These are phyloP conservation scores for Solanum peruvianum DNA, from an alignment of 257 asterid genomes.

Conservation along the genomic window DNA sequence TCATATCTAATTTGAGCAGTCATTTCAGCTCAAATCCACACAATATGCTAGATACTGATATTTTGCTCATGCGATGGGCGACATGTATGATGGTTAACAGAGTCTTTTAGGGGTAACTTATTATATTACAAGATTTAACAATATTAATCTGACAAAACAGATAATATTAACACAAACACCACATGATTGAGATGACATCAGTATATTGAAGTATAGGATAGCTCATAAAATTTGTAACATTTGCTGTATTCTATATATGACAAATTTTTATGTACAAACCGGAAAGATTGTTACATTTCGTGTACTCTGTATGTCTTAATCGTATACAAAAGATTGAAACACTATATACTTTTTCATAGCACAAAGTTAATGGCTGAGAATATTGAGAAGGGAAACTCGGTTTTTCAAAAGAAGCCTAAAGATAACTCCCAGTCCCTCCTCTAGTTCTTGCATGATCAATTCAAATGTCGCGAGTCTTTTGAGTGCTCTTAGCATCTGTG, in stretches of 20 bases:
- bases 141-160: neutral
- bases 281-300: neutral
- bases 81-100: neutral
- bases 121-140: neutral
- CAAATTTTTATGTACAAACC: neutral
- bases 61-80: neutral
- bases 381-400: slow-evolving; percentile 16
- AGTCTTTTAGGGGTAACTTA: neutral
- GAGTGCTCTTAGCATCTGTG: neutral
- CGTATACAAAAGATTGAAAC: neutral
- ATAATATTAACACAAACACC: neutral
- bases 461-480: neutral
- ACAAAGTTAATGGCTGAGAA: slow-evolving; percentile 12
- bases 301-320: neutral
- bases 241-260: neutral
- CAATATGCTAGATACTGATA: neutral
- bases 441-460: slow-evolving; percentile 1
- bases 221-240: neutral
- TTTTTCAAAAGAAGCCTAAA: slow-evolving; percentile 3
- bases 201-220: neutral
- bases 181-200: neutral
- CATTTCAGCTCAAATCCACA: neutral
- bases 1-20: neutral
- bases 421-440: neutral
- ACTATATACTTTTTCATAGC: neutral